phyloP scores from a whole-genome alignment of 371 early-diverging fungal species.

The Mucor lusitanicus region DNA sequence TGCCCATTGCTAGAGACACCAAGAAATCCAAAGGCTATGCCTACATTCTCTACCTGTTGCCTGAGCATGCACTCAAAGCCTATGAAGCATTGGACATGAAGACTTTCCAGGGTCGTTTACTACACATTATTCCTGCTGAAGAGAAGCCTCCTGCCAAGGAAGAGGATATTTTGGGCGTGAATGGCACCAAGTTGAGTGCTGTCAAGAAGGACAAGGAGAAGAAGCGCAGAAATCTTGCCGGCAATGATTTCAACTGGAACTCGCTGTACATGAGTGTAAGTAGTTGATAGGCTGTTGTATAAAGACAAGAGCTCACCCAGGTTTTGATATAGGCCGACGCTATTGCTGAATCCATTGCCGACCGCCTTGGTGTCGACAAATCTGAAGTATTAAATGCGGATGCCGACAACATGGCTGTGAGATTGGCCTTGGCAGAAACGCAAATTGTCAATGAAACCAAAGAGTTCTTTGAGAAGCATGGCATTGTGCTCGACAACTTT shows the following conservation, averaged over 20 bases:
- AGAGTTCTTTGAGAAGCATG: conserved; percentile 84
- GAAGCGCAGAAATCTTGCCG: conserved; percentile 75
- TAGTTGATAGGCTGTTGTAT: background rate
- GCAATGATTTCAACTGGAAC: conserved; percentile 93
- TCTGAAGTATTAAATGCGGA: conserved; percentile 85
- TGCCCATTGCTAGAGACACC: conserved; percentile 90
- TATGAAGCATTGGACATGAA: conserved; percentile 77
- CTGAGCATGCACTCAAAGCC: conserved; percentile 93
- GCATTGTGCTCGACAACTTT: conserved; percentile 80
- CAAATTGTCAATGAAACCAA: conserved; percentile 94
- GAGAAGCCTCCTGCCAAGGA: conserved; percentile 77
- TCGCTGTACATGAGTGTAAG: conserved; percentile 91
- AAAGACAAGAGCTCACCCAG: background rate
- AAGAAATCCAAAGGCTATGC: conserved; percentile 94
- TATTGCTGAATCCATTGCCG: conserved; percentile 91
- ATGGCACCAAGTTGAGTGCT: conserved; percentile 60
- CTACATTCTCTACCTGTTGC: conserved; percentile 83
- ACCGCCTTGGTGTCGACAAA: conserved; percentile 86
- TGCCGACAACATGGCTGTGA: conserved; percentile 88
- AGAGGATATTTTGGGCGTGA: conserved; percentile 60
- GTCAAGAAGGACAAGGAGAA: conserved; percentile 83
- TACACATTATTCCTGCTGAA: conserved; percentile 85
- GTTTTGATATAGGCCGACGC: conserved; percentile 74
- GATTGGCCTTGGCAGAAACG: conserved; percentile 95
- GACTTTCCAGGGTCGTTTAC: conserved; percentile 89